phyloP scores from a whole-genome alignment of 495 filamentous ascomycete species.

The Amphirosellinia nigrospora region DNA sequence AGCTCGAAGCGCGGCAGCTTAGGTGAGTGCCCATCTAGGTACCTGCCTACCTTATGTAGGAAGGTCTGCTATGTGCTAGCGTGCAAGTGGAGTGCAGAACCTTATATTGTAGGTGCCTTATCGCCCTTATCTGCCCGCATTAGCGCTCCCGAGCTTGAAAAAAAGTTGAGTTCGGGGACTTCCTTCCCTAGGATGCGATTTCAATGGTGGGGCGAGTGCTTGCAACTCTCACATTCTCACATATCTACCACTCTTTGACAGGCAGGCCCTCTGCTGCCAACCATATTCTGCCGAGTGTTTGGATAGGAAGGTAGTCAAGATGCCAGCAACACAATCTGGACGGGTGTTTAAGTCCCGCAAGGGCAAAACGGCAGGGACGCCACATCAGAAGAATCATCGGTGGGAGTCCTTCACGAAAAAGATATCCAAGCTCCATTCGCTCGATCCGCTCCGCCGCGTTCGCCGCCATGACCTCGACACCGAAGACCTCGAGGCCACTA shows the following conservation, averaged over 20 bases:
- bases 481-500: constrained; percentile 68
- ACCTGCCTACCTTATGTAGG: background rate
- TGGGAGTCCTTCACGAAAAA: constrained; percentile 94
- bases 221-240: background rate
- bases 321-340: constrained; percentile 64
- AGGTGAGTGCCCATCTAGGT: background rate
- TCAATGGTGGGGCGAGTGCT: constrained; percentile 24
- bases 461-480: constrained; percentile 81
- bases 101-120: constrained; percentile 22
- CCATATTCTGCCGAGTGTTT: background rate
- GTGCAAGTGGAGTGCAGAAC: background rate
- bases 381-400: constrained; percentile 78
- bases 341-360: constrained; percentile 70
- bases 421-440: constrained; percentile 82
- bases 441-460: constrained; percentile 89
- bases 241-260: no score
- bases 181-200: constrained; percentile 13
- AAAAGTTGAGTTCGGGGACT: constrained; percentile 24
- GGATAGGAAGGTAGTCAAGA: constrained; percentile 33
- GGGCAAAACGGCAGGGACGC: constrained; percentile 66
- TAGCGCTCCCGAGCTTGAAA: constrained; percentile 25
- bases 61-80: no score
- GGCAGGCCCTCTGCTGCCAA: background rate
- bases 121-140: constrained; percentile 19
- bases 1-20: background rate